Percentiles rank a stretch among this genome's conserved stretches.
phyloP scores from a whole-genome alignment of 768 basidiomycete species.

The Tulasnella sp. region DNA sequence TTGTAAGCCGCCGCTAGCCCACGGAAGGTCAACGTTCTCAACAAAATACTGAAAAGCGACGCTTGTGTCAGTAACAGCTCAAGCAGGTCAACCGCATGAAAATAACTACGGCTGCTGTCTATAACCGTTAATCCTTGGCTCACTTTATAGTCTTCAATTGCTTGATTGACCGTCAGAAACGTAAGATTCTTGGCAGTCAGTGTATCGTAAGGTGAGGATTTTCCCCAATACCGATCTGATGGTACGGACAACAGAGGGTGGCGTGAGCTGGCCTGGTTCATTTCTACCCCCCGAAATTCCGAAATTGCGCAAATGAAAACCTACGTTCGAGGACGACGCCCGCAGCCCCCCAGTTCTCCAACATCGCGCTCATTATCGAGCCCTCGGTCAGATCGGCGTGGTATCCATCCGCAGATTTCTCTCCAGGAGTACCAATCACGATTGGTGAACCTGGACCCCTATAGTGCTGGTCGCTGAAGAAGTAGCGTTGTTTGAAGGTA shows the following conservation, averaged over 20 bases:
- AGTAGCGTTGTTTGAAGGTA: slow-evolving; percentile 23
- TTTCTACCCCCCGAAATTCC: no score
- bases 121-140: neutral
- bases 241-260: neutral
- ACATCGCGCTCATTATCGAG: neutral
- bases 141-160: slow-evolving; percentile 6
- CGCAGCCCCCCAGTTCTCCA: slow-evolving; percentile 10
- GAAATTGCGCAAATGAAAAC: no score
- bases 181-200: slow-evolving; percentile 1
- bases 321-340: slow-evolving; percentile 18
- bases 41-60: slow-evolving; percentile 7
- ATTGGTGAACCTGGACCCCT: slow-evolving; percentile 4
- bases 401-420: neutral
- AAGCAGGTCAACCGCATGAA: no score
- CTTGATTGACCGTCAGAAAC: neutral
- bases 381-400: neutral
- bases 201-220: neutral
- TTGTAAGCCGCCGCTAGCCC: neutral
- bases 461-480: neutral
- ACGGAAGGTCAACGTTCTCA: slow-evolving; percentile 13
- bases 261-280: neutral
- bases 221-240: slow-evolving; percentile 10
- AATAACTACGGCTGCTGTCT: no score
- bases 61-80: neutral
- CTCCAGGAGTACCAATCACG: slow-evolving; percentile 13